phyloP scores from a whole-genome alignment of 1,284 basidiomycete genomes.

The Sanguinoderma infundibulare region DNA sequence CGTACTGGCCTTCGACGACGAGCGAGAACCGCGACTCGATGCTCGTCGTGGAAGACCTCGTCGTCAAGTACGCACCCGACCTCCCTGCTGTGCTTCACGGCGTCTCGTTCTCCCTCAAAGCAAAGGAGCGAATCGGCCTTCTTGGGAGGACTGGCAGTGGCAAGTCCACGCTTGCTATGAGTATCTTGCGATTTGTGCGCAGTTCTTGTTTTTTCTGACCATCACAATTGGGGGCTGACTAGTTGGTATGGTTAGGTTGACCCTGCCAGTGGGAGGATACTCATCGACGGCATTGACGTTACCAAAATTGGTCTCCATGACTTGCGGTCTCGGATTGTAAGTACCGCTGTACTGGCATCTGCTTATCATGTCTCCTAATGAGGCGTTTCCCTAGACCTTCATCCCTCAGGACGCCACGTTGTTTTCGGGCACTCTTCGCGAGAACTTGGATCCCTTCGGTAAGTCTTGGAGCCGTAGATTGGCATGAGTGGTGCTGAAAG shows the following conservation, averaged over 20 bases:
- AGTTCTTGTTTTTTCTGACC: not conserved
- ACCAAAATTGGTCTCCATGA: constrained; percentile 87
- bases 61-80: constrained; percentile 84
- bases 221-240: not conserved
- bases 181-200: constrained; percentile 82
- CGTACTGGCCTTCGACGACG: constrained; percentile 80
- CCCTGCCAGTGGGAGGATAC: constrained; percentile 76
- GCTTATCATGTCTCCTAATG: too few species aligned
- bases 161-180: constrained; percentile 87
- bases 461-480: constrained; percentile 15
- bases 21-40: constrained; percentile 52
- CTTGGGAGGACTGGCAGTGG: constrained; percentile 80
- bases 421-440: constrained; percentile 86
- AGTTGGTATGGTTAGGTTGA: constrained; percentile 57
- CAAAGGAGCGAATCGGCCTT: constrained; percentile 72
- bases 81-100: constrained; percentile 82
- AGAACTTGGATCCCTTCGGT: constrained; percentile 89
- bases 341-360: constrained; percentile 31
- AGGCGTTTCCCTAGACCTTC: constrained; percentile 57
- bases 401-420: constrained; percentile 84
- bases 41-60: constrained; percentile 66
- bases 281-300: constrained; percentile 91
- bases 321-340: constrained; percentile 73
- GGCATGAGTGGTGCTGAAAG: not conserved
- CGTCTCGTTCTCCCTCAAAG: constrained; percentile 68